Evolutionary conservation across 768 basidiomycete genomes (phyloP).

Genomic region (Rhodocollybia butyracea): DNA sequence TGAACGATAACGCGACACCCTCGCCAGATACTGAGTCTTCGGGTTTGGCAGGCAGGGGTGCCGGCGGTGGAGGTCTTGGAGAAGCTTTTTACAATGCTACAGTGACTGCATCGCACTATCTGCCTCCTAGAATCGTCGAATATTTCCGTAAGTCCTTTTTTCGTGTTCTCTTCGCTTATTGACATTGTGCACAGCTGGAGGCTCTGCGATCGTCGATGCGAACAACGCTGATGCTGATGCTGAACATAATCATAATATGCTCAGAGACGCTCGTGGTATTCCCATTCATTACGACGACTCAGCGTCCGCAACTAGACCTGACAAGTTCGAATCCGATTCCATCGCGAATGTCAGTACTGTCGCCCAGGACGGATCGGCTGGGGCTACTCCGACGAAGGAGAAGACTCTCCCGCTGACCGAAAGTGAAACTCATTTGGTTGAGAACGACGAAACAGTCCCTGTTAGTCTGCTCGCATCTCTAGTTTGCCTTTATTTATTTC

Average conservation of each 20-base stretch:
- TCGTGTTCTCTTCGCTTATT: background rate
- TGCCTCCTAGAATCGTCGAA: constrained; percentile 12
- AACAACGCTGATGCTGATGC: background rate
- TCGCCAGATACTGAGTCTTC: background rate
- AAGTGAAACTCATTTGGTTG: background rate
- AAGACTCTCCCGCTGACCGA: background rate
- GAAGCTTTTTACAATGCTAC: constrained; percentile 16
- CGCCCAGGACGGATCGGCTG: background rate
- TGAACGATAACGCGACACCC: background rate
- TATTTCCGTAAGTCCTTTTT: constrained; percentile 12
- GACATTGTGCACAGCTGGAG: background rate
- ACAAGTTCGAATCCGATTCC: too few relatives aligned
- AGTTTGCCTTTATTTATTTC: background rate
- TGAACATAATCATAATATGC: too few relatives aligned
- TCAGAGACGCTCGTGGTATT: constrained; percentile 4
- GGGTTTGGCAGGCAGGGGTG: too few relatives aligned
- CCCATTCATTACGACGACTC: constrained; percentile 28
- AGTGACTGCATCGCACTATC: constrained; percentile 19
- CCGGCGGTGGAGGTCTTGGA: constrained; percentile 15
- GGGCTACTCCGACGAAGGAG: background rate
- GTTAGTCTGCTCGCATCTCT: background rate
- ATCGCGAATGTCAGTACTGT: background rate
- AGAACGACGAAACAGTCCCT: background rate
- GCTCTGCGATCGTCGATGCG: background rate
- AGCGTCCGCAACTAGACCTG: too few relatives aligned